Base-by-base conservation (phyloP, 768 basidiomycete genomes). In the Phallus indusiatus region DNA sequence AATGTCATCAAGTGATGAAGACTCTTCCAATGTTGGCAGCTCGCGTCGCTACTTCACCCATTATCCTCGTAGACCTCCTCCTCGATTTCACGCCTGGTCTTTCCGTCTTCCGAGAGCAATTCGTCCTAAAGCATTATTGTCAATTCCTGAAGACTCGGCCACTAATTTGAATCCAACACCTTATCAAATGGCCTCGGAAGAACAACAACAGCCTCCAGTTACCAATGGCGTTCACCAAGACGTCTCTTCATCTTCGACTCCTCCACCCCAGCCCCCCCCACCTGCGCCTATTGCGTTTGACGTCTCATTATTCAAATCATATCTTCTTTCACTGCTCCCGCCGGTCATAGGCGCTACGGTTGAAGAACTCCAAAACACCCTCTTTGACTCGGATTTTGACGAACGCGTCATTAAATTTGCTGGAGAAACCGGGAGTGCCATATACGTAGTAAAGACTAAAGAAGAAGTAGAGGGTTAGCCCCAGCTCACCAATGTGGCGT, bases 361-460 rank as follows among this genome's bases (percentile, higher is more conserved):
- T 0, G 74, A 76, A 46, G 90, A 93, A 57, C 74, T 94, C 1
- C 77, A 85, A 37, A 73, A 80, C 0, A 67, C 88, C 36, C 84
- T 93, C 63, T 85, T 90, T 65, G 77, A 79, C 53, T 81, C 82
- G 55, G 79, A 81, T 22, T 94, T 90, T 62, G 79, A 85, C 58
- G 89, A 88, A 63, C 83, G 81, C 64, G 85, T 91, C 20, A 69
- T 79, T 53, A 80, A 85, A 58, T 94, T 93, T 72, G 84, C 88
- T 8, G 74, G 75, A 3, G 91, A 94, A 63, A 82, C 80, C 28
- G 84, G 84, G 6, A 88, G 81, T 14, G 88, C 86, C 28, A 74
- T 93, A 49, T 94, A 93, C 70, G 84, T 94, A 28, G 84, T 90
- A 37, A 92, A 93, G 74, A 75, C 78, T 60, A 85, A 76, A 70